Percentiles rank a stretch among this genome's conserved stretches.
Conservation (phyloP, 2,329 filamentous ascomycete genomes). For the Phyllosticta paracitricarpa region DNA sequence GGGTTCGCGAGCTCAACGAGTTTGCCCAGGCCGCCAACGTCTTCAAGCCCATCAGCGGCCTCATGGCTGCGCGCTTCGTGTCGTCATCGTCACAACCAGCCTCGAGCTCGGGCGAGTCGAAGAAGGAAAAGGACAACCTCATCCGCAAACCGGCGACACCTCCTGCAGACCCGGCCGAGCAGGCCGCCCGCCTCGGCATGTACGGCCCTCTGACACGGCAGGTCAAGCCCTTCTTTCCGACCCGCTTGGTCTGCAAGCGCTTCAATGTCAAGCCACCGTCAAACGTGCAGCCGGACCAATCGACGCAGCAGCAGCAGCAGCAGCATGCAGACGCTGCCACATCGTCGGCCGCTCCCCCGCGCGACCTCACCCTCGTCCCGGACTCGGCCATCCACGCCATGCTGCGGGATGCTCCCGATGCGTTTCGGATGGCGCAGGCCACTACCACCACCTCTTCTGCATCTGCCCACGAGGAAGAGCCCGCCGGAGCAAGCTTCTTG, state of each 20-base stretch:
- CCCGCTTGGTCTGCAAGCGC: constrained; percentile 80
- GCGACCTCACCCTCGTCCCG: constrained; percentile 39
- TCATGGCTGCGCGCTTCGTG: constrained; percentile 92
- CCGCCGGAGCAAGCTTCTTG: constrained; percentile 12
- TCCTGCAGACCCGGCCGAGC: constrained; percentile 66
- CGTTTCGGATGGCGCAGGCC: constrained; percentile 16
- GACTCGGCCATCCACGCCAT: constrained; percentile 40
- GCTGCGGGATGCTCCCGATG: constrained; percentile 20
- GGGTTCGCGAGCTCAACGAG: constrained; percentile 67
- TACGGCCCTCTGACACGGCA: constrained; percentile 80
- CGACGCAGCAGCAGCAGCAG: background rate
- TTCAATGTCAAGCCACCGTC: constrained; percentile 74
- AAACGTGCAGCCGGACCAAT: background rate
- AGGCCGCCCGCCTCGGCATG: constrained; percentile 84
- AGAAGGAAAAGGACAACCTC: constrained; percentile 16
- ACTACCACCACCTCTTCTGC: background rate
- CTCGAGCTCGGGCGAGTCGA: constrained; percentile 20
- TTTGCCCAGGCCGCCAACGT: constrained; percentile 66
- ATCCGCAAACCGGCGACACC: constrained; percentile 44
- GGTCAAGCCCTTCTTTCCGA: constrained; percentile 63
- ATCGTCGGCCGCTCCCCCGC: background rate
- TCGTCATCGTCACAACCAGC: constrained; percentile 45
- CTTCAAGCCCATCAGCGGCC: constrained; percentile 83
- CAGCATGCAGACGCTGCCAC: constrained; percentile 10
- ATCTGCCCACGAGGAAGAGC: constrained; percentile 11